A percentile compares a stretch with the other conserved stretches of the same genome.
phyloP scores from a whole-genome alignment of 345 rosid genomes.

The Jatropha curcas region DNA sequence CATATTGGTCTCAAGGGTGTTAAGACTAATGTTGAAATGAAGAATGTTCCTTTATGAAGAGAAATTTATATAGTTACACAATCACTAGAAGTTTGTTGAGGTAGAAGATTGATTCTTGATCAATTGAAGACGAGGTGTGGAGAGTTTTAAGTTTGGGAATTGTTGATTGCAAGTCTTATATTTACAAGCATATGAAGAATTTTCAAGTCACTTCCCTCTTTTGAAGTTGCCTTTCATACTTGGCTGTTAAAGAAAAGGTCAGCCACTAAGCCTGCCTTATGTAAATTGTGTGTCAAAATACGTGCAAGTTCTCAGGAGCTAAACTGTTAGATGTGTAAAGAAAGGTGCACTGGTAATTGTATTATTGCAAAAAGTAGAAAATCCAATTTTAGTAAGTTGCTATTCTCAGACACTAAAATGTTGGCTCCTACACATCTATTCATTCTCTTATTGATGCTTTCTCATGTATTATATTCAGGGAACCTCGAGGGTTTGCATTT shows the following conservation, averaged over 20 bases:
- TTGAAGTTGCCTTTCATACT: constrained; percentile 70
- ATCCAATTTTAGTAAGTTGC: constrained; percentile 17
- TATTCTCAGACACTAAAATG: constrained; percentile 10
- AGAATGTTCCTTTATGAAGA: constrained; percentile 64
- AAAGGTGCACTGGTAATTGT: constrained; percentile 37
- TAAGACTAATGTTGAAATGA: constrained; percentile 56
- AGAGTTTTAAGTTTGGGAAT: constrained; percentile 51
- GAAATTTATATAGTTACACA: constrained; percentile 55
- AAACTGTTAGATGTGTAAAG: constrained; percentile 37
- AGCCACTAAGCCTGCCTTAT: constrained; percentile 55
- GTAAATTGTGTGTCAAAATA: constrained; percentile 42
- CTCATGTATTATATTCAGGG: constrained; percentile 43
- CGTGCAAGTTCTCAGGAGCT: constrained; percentile 44
- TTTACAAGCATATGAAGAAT: constrained; percentile 73
- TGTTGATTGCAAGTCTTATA: constrained; percentile 58
- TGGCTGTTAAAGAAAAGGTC: constrained; percentile 65
- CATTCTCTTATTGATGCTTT: constrained; percentile 24
- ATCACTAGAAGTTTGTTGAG: constrained; percentile 70
- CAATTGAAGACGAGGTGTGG: constrained; percentile 52
- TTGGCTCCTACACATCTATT: constrained; percentile 18
- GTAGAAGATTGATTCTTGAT: constrained; percentile 53
- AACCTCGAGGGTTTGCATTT: constrained; percentile 97
- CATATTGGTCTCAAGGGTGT: constrained; percentile 58
- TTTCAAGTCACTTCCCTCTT: constrained; percentile 71
- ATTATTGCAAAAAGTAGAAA: constrained; percentile 27